A percentile compares a stretch with the other conserved stretches of the same genome.
These are phyloP conservation scores for Trichoderma polysporum DNA, from an alignment of 2,329 filamentous ascomycete genomes.

Conservation along the genomic window DNA sequence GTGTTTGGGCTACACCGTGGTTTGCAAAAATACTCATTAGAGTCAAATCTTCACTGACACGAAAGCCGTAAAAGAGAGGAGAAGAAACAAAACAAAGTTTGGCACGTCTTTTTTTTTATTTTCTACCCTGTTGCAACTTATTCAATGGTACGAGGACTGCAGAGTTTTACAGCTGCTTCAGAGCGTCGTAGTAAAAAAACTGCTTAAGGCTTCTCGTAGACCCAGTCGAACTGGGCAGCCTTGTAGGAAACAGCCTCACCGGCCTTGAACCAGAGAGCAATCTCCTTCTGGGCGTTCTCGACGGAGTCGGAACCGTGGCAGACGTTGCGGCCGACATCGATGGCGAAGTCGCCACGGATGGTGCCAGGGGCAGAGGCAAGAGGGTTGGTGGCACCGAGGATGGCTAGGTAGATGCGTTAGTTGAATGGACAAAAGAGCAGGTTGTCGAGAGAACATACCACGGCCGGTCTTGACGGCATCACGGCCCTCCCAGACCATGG, in stretches of 20 bases:
- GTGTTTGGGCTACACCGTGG: slow-evolving; percentile 89
- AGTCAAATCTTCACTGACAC: slow-evolving; percentile 33
- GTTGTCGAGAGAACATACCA: slow-evolving; percentile 51
- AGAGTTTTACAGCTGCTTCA: not conserved
- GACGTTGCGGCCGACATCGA: slow-evolving; percentile 87
- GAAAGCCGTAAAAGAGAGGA: slow-evolving; percentile 26
- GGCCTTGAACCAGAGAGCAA: slow-evolving; percentile 95
- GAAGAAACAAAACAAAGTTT: not conserved
- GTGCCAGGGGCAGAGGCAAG: slow-evolving; percentile 91
- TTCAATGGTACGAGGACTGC: not conserved
- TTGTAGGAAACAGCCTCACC: slow-evolving; percentile 85
- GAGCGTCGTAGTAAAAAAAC: slow-evolving; percentile 1
- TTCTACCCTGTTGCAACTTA: slow-evolving; percentile 25
- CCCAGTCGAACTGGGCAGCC: slow-evolving; percentile 81
- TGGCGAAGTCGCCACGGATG: slow-evolving; percentile 93
- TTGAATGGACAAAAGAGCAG: not conserved
- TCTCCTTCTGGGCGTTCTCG: slow-evolving; percentile 99
- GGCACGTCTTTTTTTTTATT: slow-evolving; percentile 28
- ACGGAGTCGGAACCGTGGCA: slow-evolving; percentile 99
- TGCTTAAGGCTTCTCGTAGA: slow-evolving; percentile 83
- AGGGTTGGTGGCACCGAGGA: slow-evolving; percentile 99
- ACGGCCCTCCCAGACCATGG: slow-evolving; percentile 99
- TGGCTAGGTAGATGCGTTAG: slow-evolving; percentile 49
- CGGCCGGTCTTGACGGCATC: slow-evolving; percentile 99
- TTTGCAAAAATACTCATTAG: slow-evolving; percentile 69